Evolutionary conservation across 352 stramenopile species (phyloP), one percentile per base, ranked within the genome.

Genomic region (Phytopythium chamaehyphon): DNA sequence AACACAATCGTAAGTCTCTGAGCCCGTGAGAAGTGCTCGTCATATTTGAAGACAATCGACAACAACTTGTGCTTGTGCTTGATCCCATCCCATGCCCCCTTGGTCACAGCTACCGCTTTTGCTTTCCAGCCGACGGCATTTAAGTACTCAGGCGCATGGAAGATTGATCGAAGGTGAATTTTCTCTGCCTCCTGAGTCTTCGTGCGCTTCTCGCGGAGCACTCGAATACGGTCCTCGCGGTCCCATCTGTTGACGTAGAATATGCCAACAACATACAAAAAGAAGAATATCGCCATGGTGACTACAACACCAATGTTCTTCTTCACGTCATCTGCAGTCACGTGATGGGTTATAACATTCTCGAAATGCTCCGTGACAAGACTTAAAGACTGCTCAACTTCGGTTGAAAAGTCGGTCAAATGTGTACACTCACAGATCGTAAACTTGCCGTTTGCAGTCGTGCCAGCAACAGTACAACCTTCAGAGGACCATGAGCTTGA

Each of bases 371-470:
- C 61, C 0, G 68, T 71, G 10, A 90, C 74, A 11, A 78, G 58
- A 22, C 64, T 68, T 14, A 87, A 31, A 2, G 79, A 81, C 33
- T 88, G 57, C n/a, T 71, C 61, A 6, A 88, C 70, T 57, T 90
- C 61, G 0, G 79, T 85, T 4, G 72, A 75, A 31, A 90, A 90
- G 46, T 90, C 79, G 0, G 79, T 90, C 35, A 90, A 59, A 59
- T 90, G 79, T 15, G 65, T 83, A 52, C 79, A 90, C 43, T 83
- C 69, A 44, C 79, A 90, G 24, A 88, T 83, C 23, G 74, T 90
- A 44, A 87, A 88, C n/a, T 76, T 59, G 1, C 72, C 71, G 24
- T 88, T 71, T 23, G 70, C 68, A 2, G 72, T 86, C 9, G 70
- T 86, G 12, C 72, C 76, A 8, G 69, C 71, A 8, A 70, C 66